A percentile compares a stretch with the other conserved stretches of the same genome.
Evolutionary conservation across 768 basidiomycete species (phyloP).

Genomic region (Auricularia cornea): DNA sequence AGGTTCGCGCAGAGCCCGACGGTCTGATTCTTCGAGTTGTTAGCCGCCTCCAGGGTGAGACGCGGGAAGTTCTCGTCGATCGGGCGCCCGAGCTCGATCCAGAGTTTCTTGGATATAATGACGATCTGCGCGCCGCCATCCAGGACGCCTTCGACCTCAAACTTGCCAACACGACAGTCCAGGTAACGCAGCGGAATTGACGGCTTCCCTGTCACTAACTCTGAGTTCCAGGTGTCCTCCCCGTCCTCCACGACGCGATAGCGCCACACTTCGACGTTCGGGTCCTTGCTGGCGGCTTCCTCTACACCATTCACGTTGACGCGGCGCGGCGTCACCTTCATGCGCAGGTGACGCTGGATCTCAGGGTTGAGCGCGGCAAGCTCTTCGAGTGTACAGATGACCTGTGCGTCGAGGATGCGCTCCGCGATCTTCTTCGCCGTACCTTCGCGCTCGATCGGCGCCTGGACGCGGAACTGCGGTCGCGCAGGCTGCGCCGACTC

Average conservation of each 20-base stretch:
- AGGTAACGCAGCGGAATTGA: background rate
- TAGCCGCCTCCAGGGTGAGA: background rate
- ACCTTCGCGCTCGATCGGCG: background rate
- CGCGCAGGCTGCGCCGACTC: background rate
- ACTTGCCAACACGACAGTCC: background rate
- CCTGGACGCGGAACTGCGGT: background rate
- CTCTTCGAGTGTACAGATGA: background rate
- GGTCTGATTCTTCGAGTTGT: background rate
- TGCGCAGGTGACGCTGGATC: background rate
- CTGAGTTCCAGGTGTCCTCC: background rate
- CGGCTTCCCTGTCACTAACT: background rate
- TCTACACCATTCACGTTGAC: background rate
- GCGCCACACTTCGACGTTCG: background rate
- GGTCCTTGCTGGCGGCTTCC: background rate
- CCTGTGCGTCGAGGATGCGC: background rate
- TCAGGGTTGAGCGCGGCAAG: background rate
- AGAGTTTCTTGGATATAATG: background rate
- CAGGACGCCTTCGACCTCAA: background rate
- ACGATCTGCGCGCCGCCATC: background rate
- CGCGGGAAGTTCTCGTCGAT: background rate
- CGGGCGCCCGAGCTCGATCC: background rate
- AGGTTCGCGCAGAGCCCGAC: background rate
- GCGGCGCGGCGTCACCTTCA: background rate
- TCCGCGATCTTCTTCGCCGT: background rate
- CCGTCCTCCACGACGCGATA: background rate